phyloP scores from a whole-genome alignment of 2,329 filamentous ascomycete genomes.

The Paecilomyces dactylethromorphus region DNA sequence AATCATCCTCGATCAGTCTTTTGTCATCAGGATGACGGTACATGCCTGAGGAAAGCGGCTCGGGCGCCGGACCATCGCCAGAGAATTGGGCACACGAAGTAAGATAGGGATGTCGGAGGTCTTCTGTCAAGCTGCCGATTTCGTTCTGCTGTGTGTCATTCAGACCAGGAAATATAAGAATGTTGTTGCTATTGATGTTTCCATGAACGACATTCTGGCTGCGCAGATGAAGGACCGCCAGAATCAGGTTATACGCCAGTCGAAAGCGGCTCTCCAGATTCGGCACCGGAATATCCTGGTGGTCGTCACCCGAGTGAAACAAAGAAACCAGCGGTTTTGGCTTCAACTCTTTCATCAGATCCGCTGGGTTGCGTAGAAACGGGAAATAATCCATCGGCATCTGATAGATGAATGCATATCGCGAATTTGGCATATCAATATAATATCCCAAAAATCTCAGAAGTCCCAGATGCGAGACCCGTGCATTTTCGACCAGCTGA shows the following conservation, averaged over 20 bases:
- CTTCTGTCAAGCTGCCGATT: conserved; percentile 27
- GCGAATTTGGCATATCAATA: conserved; percentile 50
- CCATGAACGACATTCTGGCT: conserved; percentile 52
- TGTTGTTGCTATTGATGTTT: conserved; percentile 59
- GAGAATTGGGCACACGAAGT: conserved; percentile 56
- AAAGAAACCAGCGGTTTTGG: conserved; percentile 37
- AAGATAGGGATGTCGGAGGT: conserved; percentile 51
- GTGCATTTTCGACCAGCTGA: conserved; percentile 34
- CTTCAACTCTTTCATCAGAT: conserved; percentile 29
- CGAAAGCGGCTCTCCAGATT: conserved; percentile 57
- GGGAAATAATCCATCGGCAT: conserved; percentile 45
- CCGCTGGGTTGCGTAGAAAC: conserved; percentile 34
- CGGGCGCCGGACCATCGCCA: conserved; percentile 39
- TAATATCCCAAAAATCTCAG: conserved; percentile 46
- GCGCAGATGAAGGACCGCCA: conserved; percentile 52
- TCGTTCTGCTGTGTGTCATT: conserved; percentile 27
- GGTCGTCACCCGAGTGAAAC: conserved; percentile 35
- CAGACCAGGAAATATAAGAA: conserved; percentile 48
- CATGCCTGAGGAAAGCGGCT: conserved; percentile 47
- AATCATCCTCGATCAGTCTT: conserved; percentile 30
- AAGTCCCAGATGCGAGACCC: conserved; percentile 35
- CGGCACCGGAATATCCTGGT: conserved; percentile 37
- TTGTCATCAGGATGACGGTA: conserved; percentile 53
- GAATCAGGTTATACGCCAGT: conserved; percentile 52
- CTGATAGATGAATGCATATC: conserved; percentile 56